Conservation (phyloP, 108 stramenopile genomes). For the Pseudonitzschia multiseries region DNA sequence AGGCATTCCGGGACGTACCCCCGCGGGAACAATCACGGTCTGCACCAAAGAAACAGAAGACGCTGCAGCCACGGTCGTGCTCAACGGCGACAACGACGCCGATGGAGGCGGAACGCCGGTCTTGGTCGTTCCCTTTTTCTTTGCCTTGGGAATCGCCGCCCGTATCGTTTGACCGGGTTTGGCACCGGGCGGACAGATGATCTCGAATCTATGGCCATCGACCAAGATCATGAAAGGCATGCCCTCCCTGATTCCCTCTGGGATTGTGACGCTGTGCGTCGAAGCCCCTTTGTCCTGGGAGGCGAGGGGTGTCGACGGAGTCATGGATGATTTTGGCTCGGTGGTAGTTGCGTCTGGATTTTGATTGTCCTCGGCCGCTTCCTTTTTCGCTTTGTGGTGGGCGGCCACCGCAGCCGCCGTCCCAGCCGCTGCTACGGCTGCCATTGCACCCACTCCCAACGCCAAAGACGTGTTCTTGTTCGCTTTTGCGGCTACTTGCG, state of each 20-base stretch:
- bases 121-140: too few relatives aligned
- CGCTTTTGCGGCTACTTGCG: background rate
- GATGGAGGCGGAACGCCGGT: too few relatives aligned
- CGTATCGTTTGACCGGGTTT: slow-evolving; percentile 80
- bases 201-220: slow-evolving; percentile 84
- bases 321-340: too few relatives aligned
- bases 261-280: slow-evolving; percentile 78
- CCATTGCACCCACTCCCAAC: background rate
- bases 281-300: background rate
- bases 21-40: slow-evolving; percentile 84
- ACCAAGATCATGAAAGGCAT: slow-evolving; percentile 85
- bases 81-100: too few relatives aligned
- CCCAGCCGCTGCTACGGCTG: background rate
- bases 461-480: background rate
- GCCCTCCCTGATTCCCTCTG: slow-evolving; percentile 76
- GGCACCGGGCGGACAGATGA: slow-evolving; percentile 87
- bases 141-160: slow-evolving; percentile 68
- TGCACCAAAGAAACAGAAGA: slow-evolving; percentile 49
- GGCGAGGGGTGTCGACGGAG: background rate
- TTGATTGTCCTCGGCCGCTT: background rate
- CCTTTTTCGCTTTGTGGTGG: background rate
- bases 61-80: background rate
- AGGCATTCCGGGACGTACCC: slow-evolving; percentile 79
- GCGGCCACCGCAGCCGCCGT: background rate
- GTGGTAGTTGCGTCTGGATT: too few relatives aligned